A percentile compares a stretch with the other conserved stretches of the same genome.
These are phyloP conservation scores for Trametes pubescens DNA, from an alignment of 1,284 basidiomycete species.

Conservation along the genomic window DNA sequence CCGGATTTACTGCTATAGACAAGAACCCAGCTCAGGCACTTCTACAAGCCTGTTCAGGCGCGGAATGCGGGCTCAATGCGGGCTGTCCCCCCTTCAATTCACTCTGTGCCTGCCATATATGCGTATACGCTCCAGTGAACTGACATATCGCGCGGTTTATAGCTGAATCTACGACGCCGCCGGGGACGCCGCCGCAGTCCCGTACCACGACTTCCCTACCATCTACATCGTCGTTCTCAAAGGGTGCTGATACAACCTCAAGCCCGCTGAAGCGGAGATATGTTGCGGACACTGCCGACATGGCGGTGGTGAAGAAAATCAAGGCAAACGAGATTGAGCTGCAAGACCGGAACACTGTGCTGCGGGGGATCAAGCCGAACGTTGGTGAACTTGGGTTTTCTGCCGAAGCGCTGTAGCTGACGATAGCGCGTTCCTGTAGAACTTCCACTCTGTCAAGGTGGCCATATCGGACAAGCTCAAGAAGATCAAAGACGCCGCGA, in stretches of 20 bases:
- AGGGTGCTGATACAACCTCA: slow-evolving; percentile 47
- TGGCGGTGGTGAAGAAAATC: slow-evolving; percentile 86
- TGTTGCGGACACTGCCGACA: slow-evolving; percentile 78
- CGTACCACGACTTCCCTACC: slow-evolving; percentile 40
- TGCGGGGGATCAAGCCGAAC: slow-evolving; percentile 79
- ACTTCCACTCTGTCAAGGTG: slow-evolving; percentile 71
- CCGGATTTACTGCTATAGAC: no score
- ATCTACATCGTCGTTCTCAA: slow-evolving; percentile 47
- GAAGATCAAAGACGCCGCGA: slow-evolving; percentile 69
- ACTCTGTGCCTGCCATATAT: no score
- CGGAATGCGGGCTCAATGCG: no score
- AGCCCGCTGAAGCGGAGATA: slow-evolving; percentile 79
- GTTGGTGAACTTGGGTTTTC: slow-evolving; percentile 49
- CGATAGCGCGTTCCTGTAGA: slow-evolving; percentile 50
- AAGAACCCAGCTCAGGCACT: no score
- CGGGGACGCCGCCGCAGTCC: slow-evolving; percentile 63
- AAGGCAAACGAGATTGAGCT: slow-evolving; percentile 78
- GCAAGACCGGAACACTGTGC: slow-evolving; percentile 76
- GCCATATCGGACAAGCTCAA: slow-evolving; percentile 80
- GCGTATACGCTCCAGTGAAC: no score
- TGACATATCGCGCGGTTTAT: not conserved
- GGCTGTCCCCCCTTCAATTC: no score
- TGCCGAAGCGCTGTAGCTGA: not conserved
- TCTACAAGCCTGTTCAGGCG: no score
- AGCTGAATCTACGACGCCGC: slow-evolving; percentile 65